These are phyloP conservation scores for Cladophialophora carrionii DNA, from an alignment of 2,329 filamentous ascomycete species.

Conservation along the genomic window DNA sequence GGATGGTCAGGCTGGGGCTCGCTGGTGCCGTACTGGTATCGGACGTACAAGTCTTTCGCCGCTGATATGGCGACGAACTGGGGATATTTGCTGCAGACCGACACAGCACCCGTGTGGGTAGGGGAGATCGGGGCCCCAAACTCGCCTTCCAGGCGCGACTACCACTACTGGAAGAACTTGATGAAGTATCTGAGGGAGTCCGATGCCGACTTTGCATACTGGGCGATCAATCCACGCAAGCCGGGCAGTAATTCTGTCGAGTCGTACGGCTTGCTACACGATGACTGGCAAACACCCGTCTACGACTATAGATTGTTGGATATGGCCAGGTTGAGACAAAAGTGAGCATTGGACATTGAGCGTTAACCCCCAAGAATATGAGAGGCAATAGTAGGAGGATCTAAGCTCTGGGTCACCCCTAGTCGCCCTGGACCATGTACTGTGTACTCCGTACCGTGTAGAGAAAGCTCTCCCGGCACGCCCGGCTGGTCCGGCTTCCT, in stretches of 20 bases:
- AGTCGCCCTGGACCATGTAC: no score
- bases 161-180: constrained; percentile 68
- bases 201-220: constrained; percentile 70
- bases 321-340: constrained; percentile 45
- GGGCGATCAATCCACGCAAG: constrained; percentile 70
- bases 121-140: constrained; percentile 67
- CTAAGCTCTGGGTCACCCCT: background rate
- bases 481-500: background rate
- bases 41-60: constrained; percentile 65
- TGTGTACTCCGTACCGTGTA: no score
- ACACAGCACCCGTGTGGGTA: constrained; percentile 67
- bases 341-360: background rate
- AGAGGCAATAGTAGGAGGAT: background rate
- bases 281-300: constrained; percentile 67
- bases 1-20: constrained; percentile 72
- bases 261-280: constrained; percentile 63
- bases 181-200: constrained; percentile 61
- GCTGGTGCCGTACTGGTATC: constrained; percentile 62
- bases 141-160: constrained; percentile 58
- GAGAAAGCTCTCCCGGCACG: background rate
- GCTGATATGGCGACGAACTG: constrained; percentile 67
- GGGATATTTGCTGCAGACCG: constrained; percentile 63
- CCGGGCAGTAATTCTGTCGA: constrained; percentile 61
- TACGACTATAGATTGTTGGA: constrained; percentile 67
- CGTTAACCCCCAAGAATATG: background rate